Base-by-base conservation (phyloP, 257 asterid genomes). In the Buddleja alternifolia region DNA sequence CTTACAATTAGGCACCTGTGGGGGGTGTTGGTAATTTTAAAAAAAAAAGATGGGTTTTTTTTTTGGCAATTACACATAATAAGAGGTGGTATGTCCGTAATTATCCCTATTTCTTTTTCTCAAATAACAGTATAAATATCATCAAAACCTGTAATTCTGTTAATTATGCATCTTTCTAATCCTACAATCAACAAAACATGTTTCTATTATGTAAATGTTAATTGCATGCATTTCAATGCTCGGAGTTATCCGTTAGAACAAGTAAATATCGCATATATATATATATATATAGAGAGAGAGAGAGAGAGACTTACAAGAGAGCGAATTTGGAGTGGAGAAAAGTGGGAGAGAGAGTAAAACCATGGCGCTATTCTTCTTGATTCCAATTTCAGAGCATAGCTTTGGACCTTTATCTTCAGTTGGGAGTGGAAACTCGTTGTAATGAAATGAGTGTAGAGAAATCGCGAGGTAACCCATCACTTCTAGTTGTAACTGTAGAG, bases 291-390 rank as follows among this genome's bases (percentile, higher is more conserved):
- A 63, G 62, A 73, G 56, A 56, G 69, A 66, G 70, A 69, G 42
- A 71, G 56, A 68, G 50, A 82, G 79, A 47, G 37, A 68, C 66
- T 82, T 80, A 85, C 96, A 51, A 20, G 78, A 78, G 44, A 75
- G 67, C 41, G 55, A 70, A 58, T 63, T 32, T 5, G 36, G 72
- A 46, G 77, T 42, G 72, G 81, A 48, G 42, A 63, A 70, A 60
- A 83, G 77, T 44, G 82, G 62, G 24, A 76, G 52, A 66, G 83
- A 83, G 57, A 74, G 75, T 3, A 78, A 45, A 64, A 78, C 60
- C 93, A 84, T 86, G 83, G 73, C 75, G 60, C 67, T 65, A 37
- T 47, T 12, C 15, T 37, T 24, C 17, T 47, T 50, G 75, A 56
- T 21, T 60, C 61, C 21, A 79, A 75, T 68, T 64, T 77, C 60